Evolutionary conservation across 257 asterid genomes (phyloP), one percentile per base, ranked within the genome.

Genomic region (Avicennia marina): DNA sequence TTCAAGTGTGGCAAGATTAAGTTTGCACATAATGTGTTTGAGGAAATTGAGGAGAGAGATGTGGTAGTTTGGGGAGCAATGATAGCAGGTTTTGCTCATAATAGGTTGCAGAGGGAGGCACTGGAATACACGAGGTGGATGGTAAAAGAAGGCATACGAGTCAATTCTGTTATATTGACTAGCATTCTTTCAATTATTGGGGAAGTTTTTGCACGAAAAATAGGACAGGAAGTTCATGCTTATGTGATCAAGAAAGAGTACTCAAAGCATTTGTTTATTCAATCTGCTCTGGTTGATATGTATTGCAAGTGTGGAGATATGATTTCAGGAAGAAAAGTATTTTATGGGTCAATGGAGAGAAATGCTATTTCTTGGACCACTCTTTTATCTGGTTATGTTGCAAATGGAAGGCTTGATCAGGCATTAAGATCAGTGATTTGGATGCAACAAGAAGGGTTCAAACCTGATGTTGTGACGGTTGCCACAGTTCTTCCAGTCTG

Each of bases 361-460:
- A 88, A 73, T 56, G 66, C 83, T 1, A 41, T 91, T 69, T 83
- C 95, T 24, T 91, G 97, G 95, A 91, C 98, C 1, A 94, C 95
- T 67, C 80, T 91, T 56, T 26, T 89, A 17, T 86, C 97, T 0
- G 98, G 98, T 60, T 91, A 91, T 62, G 74, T 78, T 7, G 64
- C 62, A 22, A 88, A 78, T 36, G 89, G 80, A 71, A 91, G 87
- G 71, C 81, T 88, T 42, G 94, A 85, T 41, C 97, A 91, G 77
- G 95, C 95, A 0, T 46, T 91, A 63, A 76, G 88, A 59, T 85
- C 94, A 9, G 64, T 88, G 44, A 43, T 75, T 25, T 91, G 98
- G 98, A 91, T 91, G 97, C 98, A 91, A 51, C 95, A 86, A 64
- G 97, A 91, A 83, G 95, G 95, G 40, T 77, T 80, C 67, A 81